Percentiles rank a stretch among this genome's conserved stretches.
phyloP scores from a whole-genome alignment of 192 early-diverging fungal genomes.

The Irineochytrium annulatum region DNA sequence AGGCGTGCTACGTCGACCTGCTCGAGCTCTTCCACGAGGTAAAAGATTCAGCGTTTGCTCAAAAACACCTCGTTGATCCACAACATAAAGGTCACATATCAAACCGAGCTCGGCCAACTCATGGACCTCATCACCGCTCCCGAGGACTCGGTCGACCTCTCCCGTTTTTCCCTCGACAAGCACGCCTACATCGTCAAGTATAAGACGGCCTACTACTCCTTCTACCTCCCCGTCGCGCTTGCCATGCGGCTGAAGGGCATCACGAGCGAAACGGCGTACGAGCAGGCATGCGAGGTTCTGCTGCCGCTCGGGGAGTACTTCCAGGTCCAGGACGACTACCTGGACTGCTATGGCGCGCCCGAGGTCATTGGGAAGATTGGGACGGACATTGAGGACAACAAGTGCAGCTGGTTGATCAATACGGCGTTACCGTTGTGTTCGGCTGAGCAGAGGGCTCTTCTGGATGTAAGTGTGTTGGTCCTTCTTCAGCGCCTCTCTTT shows the following conservation, averaged over 20 bases:
- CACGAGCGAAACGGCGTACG: slow-evolving; percentile 69
- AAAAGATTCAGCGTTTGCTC: neutral
- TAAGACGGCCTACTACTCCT: slow-evolving; percentile 99
- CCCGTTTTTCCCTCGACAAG: slow-evolving; percentile 86
- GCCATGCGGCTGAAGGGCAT: slow-evolving; percentile 89
- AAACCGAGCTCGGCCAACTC: slow-evolving; percentile 96
- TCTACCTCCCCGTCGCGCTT: slow-evolving; percentile 95
- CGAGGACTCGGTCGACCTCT: slow-evolving; percentile 89
- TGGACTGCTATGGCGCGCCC: slow-evolving; percentile 91
- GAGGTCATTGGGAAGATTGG: slow-evolving; percentile 97
- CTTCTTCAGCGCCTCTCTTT: neutral
- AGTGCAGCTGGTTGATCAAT: slow-evolving; percentile 98
- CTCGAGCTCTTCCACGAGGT: slow-evolving; percentile 91
- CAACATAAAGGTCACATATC: slow-evolving; percentile 65
- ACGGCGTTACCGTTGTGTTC: slow-evolving; percentile 75
- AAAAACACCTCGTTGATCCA: slow-evolving; percentile 12
- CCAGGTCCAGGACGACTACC: slow-evolving; percentile 97
- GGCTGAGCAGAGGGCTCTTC: slow-evolving; percentile 78
- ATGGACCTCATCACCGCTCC: slow-evolving; percentile 98
- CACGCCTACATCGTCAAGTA: slow-evolving; percentile 92
- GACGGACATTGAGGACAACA: slow-evolving; percentile 99
- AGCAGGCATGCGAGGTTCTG: slow-evolving; percentile 79
- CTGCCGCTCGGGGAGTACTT: slow-evolving; percentile 97
- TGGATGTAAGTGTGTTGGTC: slow-evolving; percentile 53
- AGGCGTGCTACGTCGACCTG: slow-evolving; percentile 85